phyloP scores from a whole-genome alignment of 2,329 filamentous ascomycete species.

The Septoria linicola region DNA sequence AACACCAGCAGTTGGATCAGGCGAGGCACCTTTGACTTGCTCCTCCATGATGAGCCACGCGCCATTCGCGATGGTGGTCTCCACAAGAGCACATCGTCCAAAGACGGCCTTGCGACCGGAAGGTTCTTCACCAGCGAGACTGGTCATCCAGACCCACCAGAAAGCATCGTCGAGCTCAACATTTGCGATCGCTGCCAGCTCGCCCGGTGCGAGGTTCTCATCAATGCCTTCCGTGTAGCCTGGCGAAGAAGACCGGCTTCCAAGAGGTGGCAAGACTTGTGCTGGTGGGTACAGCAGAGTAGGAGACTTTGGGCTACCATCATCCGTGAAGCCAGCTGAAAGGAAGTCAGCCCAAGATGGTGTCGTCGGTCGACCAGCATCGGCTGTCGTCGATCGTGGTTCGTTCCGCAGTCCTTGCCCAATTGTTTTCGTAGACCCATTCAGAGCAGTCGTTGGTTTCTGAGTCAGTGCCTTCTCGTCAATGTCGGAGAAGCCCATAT shows the following conservation, averaged over 20 bases:
- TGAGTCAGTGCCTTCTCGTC: constrained; percentile 42
- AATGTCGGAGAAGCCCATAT: constrained; percentile 82
- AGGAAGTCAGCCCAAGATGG: constrained; percentile 98
- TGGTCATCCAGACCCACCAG: constrained; percentile 99
- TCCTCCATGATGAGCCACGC: constrained; percentile 96
- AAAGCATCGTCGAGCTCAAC: constrained; percentile 92
- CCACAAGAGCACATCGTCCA: constrained; percentile 86
- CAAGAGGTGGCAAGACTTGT: constrained; percentile 82
- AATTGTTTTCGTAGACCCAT: constrained; percentile 27
- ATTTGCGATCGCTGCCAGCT: constrained; percentile 85
- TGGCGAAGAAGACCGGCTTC: constrained; percentile 23
- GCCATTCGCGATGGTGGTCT: constrained; percentile 77
- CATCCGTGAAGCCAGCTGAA: constrained; percentile 85
- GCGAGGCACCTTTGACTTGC: constrained; percentile 87
- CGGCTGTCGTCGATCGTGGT: constrained; percentile 65
- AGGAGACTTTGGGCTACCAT: constrained; percentile 52
- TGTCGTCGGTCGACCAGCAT: constrained; percentile 79
- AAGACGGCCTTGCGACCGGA: constrained; percentile 84
- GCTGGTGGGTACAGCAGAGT: constrained; percentile 81
- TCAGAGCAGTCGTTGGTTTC: constrained; percentile 23
- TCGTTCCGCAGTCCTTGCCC: constrained; percentile 59
- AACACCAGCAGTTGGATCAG: constrained; percentile 77
- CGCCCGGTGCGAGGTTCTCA: constrained; percentile 78
- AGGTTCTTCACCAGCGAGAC: constrained; percentile 87
- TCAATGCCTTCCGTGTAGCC: constrained; percentile 54